Percentiles rank a stretch among this genome's conserved stretches.
These are phyloP conservation scores for Thamnidium elegans DNA, from an alignment of 192 early-diverging fungal genomes.

Conservation along the genomic window DNA sequence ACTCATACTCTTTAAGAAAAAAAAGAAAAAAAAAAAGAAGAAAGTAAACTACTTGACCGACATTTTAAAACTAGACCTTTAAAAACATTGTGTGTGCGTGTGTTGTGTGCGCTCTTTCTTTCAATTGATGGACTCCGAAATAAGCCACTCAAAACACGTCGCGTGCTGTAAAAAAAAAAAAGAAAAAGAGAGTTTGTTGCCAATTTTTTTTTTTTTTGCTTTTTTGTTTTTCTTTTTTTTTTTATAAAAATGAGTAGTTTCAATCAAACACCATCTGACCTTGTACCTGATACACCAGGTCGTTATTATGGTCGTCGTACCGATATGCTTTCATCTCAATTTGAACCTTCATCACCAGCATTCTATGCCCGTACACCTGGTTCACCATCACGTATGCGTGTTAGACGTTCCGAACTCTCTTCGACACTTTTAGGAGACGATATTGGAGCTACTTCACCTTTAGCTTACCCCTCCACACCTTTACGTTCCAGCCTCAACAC, in stretches of 20 bases:
- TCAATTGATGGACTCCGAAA: too few species aligned
- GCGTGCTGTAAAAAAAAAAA: too few species aligned
- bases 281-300: constrained; percentile 15
- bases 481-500: constrained; percentile 16
- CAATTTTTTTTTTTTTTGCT: background rate
- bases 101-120: too few species aligned
- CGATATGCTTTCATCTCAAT: constrained; percentile 18
- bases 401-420: constrained; percentile 23
- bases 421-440: constrained; percentile 23
- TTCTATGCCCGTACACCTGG: constrained; percentile 22
- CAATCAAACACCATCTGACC: background rate
- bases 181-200: too few species aligned
- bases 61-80: too few species aligned
- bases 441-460: constrained; percentile 24
- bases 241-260: constrained; percentile 1
- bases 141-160: too few species aligned
- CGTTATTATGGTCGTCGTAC: constrained; percentile 11
- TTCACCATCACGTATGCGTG: constrained; percentile 18
- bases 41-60: background rate
- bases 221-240: background rate
- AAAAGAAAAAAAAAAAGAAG: background rate
- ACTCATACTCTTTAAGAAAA: constrained; percentile 27
- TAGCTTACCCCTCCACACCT: constrained; percentile 32
- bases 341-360: constrained; percentile 21
- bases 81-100: too few species aligned